phyloP scores from a whole-genome alignment of 441 rosid genomes.

The Gossypium gossypioides region DNA sequence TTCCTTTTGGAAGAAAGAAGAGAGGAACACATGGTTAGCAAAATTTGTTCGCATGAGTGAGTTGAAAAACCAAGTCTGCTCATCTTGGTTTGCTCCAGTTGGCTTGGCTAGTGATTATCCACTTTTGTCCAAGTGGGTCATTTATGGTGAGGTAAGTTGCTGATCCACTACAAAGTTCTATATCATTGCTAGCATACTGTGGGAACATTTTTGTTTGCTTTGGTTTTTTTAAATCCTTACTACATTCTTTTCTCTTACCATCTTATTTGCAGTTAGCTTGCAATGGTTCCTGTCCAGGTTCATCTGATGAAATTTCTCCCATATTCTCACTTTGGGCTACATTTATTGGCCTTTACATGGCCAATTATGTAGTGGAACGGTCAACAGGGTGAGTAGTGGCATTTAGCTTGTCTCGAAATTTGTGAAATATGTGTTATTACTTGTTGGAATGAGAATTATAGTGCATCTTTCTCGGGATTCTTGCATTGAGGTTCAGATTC shows the following conservation, averaged over 20 bases:
- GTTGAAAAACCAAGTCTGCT: slow-evolving; percentile 89
- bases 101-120: slow-evolving; percentile 99
- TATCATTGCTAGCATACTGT: neutral
- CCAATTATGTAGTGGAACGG: slow-evolving; percentile 93
- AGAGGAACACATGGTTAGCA: slow-evolving; percentile 60
- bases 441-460: neutral
- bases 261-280: slow-evolving; percentile 47
- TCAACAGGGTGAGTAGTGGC: slow-evolving; percentile 80
- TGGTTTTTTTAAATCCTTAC: slow-evolving; percentile 8
- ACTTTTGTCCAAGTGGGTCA: slow-evolving; percentile 91
- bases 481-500: neutral
- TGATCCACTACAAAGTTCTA: slow-evolving; percentile 1
- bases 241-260: slow-evolving; percentile 1
- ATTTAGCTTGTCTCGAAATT: slow-evolving; percentile 8
- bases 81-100: slow-evolving; percentile 99
- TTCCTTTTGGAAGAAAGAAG: slow-evolving; percentile 57
- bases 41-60: slow-evolving; percentile 68
- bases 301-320: slow-evolving; percentile 92
- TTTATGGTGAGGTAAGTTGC: slow-evolving; percentile 79
- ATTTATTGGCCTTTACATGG: slow-evolving; percentile 93
- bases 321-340: slow-evolving; percentile 98
- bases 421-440: neutral
- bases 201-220: slow-evolving; percentile 3
- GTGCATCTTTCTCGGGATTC: neutral
- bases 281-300: slow-evolving; percentile 61